Conservation (phyloP, 1,139 yeast genomes). For the Pichia kudriavzevii region DNA sequence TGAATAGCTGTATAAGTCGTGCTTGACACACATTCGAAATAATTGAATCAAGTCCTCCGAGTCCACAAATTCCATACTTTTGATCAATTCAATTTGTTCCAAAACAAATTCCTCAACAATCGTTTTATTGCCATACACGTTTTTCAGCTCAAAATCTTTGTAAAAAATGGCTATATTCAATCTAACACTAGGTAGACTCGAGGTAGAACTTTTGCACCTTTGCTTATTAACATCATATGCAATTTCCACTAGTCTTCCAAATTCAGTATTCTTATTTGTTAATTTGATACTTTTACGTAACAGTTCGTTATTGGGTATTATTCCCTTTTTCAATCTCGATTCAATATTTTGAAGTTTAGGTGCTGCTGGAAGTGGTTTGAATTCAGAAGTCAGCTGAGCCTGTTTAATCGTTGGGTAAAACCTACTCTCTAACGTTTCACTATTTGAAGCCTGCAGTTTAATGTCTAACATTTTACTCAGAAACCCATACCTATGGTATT, state of each 20-base stretch:
- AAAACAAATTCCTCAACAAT: conserved; percentile 7
- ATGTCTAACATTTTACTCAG: conserved; percentile 6
- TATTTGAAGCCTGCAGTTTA: conserved; percentile 5
- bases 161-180: conserved; percentile 18
- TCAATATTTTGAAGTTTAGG: conserved; percentile 19
- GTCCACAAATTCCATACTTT: conserved; percentile 4
- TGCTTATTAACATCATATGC: conserved; percentile 15
- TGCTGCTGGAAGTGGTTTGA: conserved; percentile 9
- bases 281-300: conserved; percentile 17
- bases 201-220: conserved; percentile 8
- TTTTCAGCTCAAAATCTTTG: too few relatives aligned
- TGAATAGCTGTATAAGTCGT: conserved; percentile 7
- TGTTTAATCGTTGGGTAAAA: conserved; percentile 11
- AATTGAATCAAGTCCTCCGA: conserved; percentile 10
- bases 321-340: conserved; percentile 20
- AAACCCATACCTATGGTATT: conserved; percentile 11
- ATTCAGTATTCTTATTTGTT: conserved; percentile 14
- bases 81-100: conserved; percentile 7
- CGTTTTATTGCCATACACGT: conserved; percentile 10
- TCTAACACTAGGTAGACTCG: conserved; percentile 9
- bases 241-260: conserved; percentile 14
- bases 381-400: conserved; percentile 8
- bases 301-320: conserved; percentile 19
- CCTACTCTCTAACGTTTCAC: conserved; percentile 1
- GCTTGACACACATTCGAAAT: conserved; percentile 13